Evolutionary conservation across 192 early-diverging fungal genomes (phyloP).

Genomic region (Entrophospora sp.): DNA sequence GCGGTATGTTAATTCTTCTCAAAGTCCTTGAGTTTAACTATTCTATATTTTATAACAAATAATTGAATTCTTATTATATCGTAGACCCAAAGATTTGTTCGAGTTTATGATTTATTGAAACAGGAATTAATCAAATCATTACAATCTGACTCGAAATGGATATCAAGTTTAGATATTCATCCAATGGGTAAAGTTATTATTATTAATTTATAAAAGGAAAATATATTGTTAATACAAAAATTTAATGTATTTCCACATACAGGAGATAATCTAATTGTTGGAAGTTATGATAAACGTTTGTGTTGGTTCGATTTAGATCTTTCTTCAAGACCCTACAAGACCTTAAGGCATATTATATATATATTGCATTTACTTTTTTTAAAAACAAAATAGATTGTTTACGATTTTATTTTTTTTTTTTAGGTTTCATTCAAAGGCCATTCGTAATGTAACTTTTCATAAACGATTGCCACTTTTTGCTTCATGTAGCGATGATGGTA

Average conservation of each 20-base stretch:
- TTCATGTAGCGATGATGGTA: constrained; percentile 85
- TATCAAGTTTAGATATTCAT: constrained; percentile 91
- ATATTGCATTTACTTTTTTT: neutral
- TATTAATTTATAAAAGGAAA: neutral
- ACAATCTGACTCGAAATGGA: constrained; percentile 82
- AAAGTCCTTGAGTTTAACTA: neutral
- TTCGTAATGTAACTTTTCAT: constrained; percentile 83
- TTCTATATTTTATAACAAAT: neutral
- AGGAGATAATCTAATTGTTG: constrained; percentile 90
- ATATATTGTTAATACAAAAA: neutral
- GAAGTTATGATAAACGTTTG: constrained; percentile 90
- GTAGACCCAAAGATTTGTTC: constrained; percentile 89
- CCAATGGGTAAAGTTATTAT: constrained; percentile 62
- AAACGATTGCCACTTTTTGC: constrained; percentile 88
- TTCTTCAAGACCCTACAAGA: constrained; percentile 85
- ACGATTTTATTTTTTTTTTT: no score
- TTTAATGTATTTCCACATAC: constrained; percentile 5
- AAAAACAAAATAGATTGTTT: no score
- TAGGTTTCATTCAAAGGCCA: constrained; percentile 78
- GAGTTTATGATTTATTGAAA: constrained; percentile 86
- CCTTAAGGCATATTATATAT: constrained; percentile 53
- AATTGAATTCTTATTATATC: constrained; percentile 9
- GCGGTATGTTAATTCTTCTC: constrained; percentile 41
- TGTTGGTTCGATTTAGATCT: constrained; percentile 98
- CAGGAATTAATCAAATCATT: constrained; percentile 84